Percentiles rank a stretch among this genome's conserved stretches.
These are phyloP conservation scores for Cordyceps pruinosa DNA, from an alignment of 2,329 filamentous ascomycete species.

Conservation along the genomic window DNA sequence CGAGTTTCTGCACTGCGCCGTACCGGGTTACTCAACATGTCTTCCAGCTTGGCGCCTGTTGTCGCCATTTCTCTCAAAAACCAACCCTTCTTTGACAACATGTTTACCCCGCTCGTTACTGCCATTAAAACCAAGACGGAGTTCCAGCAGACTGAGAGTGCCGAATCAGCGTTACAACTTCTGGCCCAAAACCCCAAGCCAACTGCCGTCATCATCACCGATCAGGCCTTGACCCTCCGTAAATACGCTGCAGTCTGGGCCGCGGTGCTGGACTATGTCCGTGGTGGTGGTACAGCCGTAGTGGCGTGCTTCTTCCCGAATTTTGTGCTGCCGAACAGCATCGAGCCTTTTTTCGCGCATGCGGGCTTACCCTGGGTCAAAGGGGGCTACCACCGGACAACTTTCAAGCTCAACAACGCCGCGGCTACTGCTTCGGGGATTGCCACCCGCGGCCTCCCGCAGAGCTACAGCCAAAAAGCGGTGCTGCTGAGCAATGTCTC, in stretches of 20 bases:
- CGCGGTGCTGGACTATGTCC: constrained; percentile 15
- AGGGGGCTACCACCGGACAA: neutral
- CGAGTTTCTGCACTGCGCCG: no score
- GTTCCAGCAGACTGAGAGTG: constrained; percentile 6
- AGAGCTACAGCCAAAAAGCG: neutral
- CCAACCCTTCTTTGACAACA: constrained; percentile 13
- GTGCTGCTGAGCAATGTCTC: neutral
- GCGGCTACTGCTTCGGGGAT: neutral
- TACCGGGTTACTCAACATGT: neutral
- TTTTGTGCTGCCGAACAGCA: constrained; percentile 2
- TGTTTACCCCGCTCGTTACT: constrained; percentile 11
- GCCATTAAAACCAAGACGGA: constrained; percentile 4
- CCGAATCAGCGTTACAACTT: constrained; percentile 1
- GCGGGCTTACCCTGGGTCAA: neutral
- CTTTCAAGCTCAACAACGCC: neutral
- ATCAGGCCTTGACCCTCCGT: constrained; percentile 13
- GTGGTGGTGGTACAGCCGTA: constrained; percentile 12
- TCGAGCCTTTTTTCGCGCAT: neutral
- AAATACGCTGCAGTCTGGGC: constrained; percentile 14
- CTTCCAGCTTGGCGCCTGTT: neutral
- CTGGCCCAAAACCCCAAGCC: constrained; percentile 11
- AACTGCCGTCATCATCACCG: constrained; percentile 14
- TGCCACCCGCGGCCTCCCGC: neutral
- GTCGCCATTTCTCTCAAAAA: constrained; percentile 11
- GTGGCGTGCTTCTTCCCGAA: constrained; percentile 18